Percentiles rank a stretch among this genome's conserved stretches.
phyloP scores from a whole-genome alignment of 345 rosid genomes.

The Moricandia arvensis region DNA sequence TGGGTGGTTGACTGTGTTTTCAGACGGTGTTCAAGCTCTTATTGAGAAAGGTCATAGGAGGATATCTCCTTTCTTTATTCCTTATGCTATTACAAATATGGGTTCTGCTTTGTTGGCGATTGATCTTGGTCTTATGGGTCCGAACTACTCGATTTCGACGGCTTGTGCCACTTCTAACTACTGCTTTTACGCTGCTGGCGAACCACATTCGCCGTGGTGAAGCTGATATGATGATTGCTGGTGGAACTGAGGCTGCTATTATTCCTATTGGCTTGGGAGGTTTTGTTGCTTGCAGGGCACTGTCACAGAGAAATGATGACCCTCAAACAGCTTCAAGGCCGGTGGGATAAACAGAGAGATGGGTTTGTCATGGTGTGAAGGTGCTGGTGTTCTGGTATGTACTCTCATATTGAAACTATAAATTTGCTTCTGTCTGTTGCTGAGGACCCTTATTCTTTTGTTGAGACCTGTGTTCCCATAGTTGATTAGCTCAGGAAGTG shows the following conservation, averaged over 20 bases:
- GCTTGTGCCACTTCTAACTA: slow-evolving; percentile 98
- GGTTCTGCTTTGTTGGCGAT: slow-evolving; percentile 90
- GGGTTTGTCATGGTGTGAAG: slow-evolving; percentile 99
- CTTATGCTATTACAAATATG: slow-evolving; percentile 94
- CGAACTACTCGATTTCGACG: slow-evolving; percentile 95
- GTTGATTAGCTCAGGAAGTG: too few relatives aligned
- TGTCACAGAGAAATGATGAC: slow-evolving; percentile 98
- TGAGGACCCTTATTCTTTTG: too few relatives aligned
- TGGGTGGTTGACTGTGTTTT: slow-evolving; percentile 94
- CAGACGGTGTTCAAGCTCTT: slow-evolving; percentile 79
- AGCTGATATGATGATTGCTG: slow-evolving; percentile 98
- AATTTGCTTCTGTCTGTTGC: too few relatives aligned
- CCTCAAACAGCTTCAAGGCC: slow-evolving; percentile 99
- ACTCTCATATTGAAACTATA: background rate
- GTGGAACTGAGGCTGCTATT: slow-evolving; percentile 98
- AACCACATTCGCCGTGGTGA: slow-evolving; percentile 98
- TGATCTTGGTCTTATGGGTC: slow-evolving; percentile 98
- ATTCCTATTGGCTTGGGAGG: slow-evolving; percentile 98
- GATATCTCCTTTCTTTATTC: slow-evolving; percentile 88
- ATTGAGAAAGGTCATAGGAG: slow-evolving; percentile 88
- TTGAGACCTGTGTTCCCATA: too few relatives aligned
- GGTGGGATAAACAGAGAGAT: slow-evolving; percentile 91
- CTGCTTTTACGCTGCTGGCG: slow-evolving; percentile 98
- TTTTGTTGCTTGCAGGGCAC: slow-evolving; percentile 94
- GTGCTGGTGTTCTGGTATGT: slow-evolving; percentile 94